Percentiles rank a stretch among this genome's conserved stretches.
These are phyloP conservation scores for Flaveria linearis DNA, from an alignment of 129 eudicot species.

Conservation along the genomic window DNA sequence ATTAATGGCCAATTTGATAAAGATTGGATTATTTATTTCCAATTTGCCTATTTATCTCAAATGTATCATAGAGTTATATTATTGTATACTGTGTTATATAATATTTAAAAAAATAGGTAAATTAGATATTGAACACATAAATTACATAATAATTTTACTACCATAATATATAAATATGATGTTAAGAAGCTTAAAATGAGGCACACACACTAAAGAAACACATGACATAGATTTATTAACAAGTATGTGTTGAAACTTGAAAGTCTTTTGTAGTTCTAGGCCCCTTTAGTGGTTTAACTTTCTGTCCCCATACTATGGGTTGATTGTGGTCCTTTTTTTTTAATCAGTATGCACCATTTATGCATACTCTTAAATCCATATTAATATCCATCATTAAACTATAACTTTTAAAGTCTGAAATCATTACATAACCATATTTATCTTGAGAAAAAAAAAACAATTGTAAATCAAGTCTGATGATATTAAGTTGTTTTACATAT, in stretches of 20 bases:
- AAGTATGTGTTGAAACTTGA: not conserved
- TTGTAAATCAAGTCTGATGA: no score
- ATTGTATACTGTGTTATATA: not conserved
- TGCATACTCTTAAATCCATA: no score
- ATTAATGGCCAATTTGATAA: no score
- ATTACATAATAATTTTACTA: not conserved
- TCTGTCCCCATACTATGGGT: not conserved
- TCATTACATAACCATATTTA: no score
- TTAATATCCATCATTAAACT: no score
- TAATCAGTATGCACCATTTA: not conserved
- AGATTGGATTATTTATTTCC: no score
- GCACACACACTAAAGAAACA: not conserved
- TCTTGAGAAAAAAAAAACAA: no score
- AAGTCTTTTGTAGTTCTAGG: not conserved
- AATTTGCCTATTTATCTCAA: no score
- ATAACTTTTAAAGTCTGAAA: no score
- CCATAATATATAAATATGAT: not conserved
- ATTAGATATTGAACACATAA: not conserved
- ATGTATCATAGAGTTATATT: not conserved
- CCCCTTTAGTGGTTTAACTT: not conserved
- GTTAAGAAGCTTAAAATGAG: not conserved
- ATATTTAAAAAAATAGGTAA: not conserved
- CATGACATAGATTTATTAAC: not conserved
- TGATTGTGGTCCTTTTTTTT: not conserved
- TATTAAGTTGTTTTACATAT: no score